These are phyloP conservation scores for Exidia glandulosa DNA, from an alignment of 768 basidiomycete species.

Conservation along the genomic window DNA sequence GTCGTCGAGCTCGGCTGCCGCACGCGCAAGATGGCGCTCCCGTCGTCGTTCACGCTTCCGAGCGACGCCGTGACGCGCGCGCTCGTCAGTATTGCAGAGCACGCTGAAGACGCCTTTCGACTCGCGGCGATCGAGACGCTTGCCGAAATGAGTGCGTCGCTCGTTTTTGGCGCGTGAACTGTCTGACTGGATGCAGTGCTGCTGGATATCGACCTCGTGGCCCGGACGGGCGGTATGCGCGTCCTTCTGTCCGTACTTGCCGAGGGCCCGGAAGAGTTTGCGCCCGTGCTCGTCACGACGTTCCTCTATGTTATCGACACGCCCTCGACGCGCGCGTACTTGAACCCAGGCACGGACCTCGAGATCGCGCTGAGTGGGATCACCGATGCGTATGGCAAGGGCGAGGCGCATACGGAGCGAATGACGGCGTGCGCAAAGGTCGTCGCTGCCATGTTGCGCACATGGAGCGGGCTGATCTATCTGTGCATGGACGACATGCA, in stretches of 20 bases:
- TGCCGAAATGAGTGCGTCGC: slow-evolving; percentile 70
- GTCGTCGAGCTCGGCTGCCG: slow-evolving; percentile 33
- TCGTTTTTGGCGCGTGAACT: neutral
- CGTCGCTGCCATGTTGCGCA: slow-evolving; percentile 72
- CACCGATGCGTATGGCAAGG: slow-evolving; percentile 87
- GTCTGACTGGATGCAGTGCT: slow-evolving; percentile 42
- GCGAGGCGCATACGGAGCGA: slow-evolving; percentile 62
- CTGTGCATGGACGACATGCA: slow-evolving; percentile 83
- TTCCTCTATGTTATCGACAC: slow-evolving; percentile 80
- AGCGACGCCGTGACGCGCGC: slow-evolving; percentile 72
- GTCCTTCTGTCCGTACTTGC: slow-evolving; percentile 77
- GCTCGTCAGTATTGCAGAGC: slow-evolving; percentile 87
- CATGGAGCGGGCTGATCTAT: slow-evolving; percentile 93
- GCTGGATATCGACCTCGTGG: slow-evolving; percentile 75
- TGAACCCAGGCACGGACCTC: slow-evolving; percentile 75
- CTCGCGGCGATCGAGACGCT: slow-evolving; percentile 76
- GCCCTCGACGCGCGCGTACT: slow-evolving; percentile 66
- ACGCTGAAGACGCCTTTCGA: slow-evolving; percentile 81
- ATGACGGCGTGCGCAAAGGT: slow-evolving; percentile 70
- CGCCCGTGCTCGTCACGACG: slow-evolving; percentile 63
- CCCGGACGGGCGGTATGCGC: slow-evolving; percentile 72
- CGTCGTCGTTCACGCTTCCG: slow-evolving; percentile 38
- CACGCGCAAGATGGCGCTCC: no score
- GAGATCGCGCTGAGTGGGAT: slow-evolving; percentile 88
- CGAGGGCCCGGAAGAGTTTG: slow-evolving; percentile 81